Base-by-base conservation (phyloP, 2,329 filamentous ascomycete species). In the Basipetospora chlamydospora region DNA sequence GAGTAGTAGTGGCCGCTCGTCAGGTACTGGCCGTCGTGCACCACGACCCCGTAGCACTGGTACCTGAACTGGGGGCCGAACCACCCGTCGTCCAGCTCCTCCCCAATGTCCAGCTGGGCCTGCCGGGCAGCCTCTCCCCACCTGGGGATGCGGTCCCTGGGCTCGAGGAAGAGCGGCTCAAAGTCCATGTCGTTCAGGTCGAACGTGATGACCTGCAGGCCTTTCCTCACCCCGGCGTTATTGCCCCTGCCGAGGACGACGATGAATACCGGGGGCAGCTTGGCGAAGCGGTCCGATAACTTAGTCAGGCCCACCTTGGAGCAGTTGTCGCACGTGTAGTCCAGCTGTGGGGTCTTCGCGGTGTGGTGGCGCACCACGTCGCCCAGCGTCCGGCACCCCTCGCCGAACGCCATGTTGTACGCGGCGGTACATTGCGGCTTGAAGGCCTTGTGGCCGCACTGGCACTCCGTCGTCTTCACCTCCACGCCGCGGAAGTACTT, bases 41-140 rank as follows among this genome's bases (percentile, higher is more conserved):
- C 67, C 37, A 92, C 73, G 6, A 95, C 80, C 2, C 78, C 88
- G 52, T 93, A 95, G 36, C 82, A 78, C 50, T 93, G 80, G 55
- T 95, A 98, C 5, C 64, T 60, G 49, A 81, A 85, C 0, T 81
- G 78, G 1, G 56, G 58, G 3, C 48, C 46, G 39, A 68, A 65
- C 11, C 60, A 65, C 11, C 60, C 41, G 55, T 51, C 26, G 55
- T 46, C 5, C 22, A 6, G 6, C 22, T 23, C 6, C 22, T 6
- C 11, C 22, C 6, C 6, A 11, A 6, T 6, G 22, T 11, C 6
- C 11, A 23, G 22, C 22, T 23, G n/a, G n/a, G 51, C 55, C 12
- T 46, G 51, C 21, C 45, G 42, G 25, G 41, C 39, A 37, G 46
- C 42, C 39, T n/a, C 39, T 46, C 47, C 15, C 41, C 35, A 13